Percentiles rank a stretch among this genome's conserved stretches.
These are phyloP conservation scores for Hortaea sp. DNA, from an alignment of 2,329 filamentous ascomycete genomes.

Conservation along the genomic window DNA sequence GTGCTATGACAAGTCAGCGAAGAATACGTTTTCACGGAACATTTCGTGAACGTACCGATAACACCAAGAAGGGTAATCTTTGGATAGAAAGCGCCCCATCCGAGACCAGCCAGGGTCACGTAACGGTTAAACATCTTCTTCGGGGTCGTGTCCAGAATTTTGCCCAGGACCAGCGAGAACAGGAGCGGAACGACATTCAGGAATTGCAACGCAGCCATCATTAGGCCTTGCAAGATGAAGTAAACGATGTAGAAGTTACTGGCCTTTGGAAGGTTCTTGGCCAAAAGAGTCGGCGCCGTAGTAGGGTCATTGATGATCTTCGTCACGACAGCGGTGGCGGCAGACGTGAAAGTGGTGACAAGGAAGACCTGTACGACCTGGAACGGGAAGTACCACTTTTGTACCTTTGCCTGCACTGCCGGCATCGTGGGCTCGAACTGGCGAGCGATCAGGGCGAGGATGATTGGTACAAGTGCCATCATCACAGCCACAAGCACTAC, in stretches of 20 bases:
- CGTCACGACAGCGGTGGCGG: constrained; percentile 18
- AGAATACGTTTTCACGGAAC: neutral
- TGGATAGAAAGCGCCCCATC: constrained; percentile 33
- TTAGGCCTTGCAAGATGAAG: neutral
- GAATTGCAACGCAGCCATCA: constrained; percentile 14
- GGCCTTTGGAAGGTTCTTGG: constrained; percentile 25
- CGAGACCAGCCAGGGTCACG: constrained; percentile 28
- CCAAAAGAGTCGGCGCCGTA: constrained; percentile 19
- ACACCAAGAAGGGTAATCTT: constrained; percentile 29
- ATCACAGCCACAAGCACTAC: constrained; percentile 31
- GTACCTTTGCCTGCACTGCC: constrained; percentile 29
- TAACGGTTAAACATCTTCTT: constrained; percentile 36
- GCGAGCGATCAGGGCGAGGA: constrained; percentile 23
- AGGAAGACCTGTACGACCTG: constrained; percentile 31
- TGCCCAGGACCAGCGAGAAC: constrained; percentile 19
- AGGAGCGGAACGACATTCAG: constrained; percentile 21
- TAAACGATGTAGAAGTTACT: constrained; percentile 29
- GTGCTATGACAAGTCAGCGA: constrained; percentile 21
- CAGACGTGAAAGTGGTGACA: constrained; percentile 26
- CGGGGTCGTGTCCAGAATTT: constrained; percentile 30
- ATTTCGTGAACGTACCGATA: too few relatives aligned
- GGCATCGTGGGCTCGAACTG: constrained; percentile 25
- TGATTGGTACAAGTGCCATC: constrained; percentile 35
- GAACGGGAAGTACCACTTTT: constrained; percentile 29
- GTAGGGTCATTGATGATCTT: constrained; percentile 23